Evolutionary conservation across 768 basidiomycete species (phyloP).

Genomic region (Cytidiella melzeri): DNA sequence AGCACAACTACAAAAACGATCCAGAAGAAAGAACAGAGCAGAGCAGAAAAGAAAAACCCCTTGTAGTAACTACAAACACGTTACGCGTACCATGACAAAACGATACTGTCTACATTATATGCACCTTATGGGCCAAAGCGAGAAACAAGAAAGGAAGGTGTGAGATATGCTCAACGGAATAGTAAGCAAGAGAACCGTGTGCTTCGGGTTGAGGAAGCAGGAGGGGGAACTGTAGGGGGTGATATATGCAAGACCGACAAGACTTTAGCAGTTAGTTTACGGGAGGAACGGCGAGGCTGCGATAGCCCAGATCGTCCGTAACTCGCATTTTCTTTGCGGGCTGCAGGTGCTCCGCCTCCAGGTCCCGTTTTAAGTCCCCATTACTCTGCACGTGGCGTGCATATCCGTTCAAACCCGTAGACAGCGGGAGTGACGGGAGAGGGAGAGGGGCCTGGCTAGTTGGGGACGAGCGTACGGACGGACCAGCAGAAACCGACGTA

Average conservation of each 20-base stretch:
- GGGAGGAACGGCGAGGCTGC: conserved; percentile 11
- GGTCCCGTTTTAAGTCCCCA: conserved; percentile 51
- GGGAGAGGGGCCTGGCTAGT: conserved; percentile 14
- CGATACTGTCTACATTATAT: conserved; percentile 3
- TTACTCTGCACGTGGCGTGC: conserved; percentile 12
- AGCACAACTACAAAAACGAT: conserved; percentile 14
- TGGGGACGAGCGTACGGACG: conserved; percentile 23
- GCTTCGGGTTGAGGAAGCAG: too few species aligned
- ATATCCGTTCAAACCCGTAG: conserved; percentile 16
- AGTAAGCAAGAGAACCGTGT: background rate
- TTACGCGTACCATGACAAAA: conserved; percentile 8
- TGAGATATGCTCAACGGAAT: background rate
- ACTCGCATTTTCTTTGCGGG: conserved; percentile 71
- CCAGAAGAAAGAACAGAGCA: conserved; percentile 11
- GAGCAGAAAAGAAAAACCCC: conserved; percentile 21
- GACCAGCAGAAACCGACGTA: conserved; percentile 16
- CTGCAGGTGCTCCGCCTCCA: conserved; percentile 45
- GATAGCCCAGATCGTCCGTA: conserved; percentile 33
- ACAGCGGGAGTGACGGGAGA: conserved; percentile 15
- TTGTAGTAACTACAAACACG: conserved; percentile 4
- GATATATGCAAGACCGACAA: too few species aligned
- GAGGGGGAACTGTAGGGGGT: too few species aligned
- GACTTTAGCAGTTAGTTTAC: background rate
- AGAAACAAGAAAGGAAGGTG: conserved; percentile 5
- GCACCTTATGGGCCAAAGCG: conserved; percentile 1